These are phyloP conservation scores for Capsicum pubescens DNA, from an alignment of 257 asterid genomes.

Conservation along the genomic window DNA sequence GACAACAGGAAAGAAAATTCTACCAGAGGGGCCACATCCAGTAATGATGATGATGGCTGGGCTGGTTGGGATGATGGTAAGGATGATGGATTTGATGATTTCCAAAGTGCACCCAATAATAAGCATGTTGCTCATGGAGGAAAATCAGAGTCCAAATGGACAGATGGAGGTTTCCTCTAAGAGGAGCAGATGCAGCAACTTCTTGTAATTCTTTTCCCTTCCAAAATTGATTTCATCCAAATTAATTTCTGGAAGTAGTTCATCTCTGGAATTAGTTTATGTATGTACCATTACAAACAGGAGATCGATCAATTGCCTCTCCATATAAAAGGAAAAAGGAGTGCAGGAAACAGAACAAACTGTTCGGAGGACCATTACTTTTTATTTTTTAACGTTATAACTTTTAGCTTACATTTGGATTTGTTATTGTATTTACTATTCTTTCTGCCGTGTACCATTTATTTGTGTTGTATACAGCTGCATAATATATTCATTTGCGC, in stretches of 20 bases:
- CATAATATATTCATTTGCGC: not conserved
- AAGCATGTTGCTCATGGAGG: slow-evolving; percentile 57
- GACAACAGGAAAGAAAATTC: slow-evolving; percentile 56
- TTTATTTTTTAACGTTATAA: slow-evolving; percentile 27
- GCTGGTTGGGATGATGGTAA: slow-evolving; percentile 92
- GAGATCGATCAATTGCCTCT: slow-evolving; percentile 36
- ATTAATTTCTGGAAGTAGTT: slow-evolving; percentile 36
- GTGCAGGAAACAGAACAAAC: slow-evolving; percentile 32
- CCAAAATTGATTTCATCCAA: slow-evolving; percentile 27
- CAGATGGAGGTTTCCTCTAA: slow-evolving; percentile 74
- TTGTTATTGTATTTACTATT: slow-evolving; percentile 33
- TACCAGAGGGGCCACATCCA: slow-evolving; percentile 44
- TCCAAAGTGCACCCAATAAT: slow-evolving; percentile 54
- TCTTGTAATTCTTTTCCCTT: slow-evolving; percentile 38
- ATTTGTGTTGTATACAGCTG: not conserved
- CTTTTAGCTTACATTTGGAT: slow-evolving; percentile 38
- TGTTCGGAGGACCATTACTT: slow-evolving; percentile 35
- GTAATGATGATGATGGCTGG: slow-evolving; percentile 80
- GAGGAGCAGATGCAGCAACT: slow-evolving; percentile 39
- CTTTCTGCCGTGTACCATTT: not conserved
- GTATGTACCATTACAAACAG: slow-evolving; percentile 39
- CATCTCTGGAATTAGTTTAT: slow-evolving; percentile 33
- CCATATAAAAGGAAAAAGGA: slow-evolving; percentile 18
- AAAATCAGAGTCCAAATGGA: slow-evolving; percentile 71
- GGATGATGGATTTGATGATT: slow-evolving; percentile 61